These are phyloP conservation scores for Crataegus laevigata DNA, from an alignment of 306 rosid species.

Conservation along the genomic window DNA sequence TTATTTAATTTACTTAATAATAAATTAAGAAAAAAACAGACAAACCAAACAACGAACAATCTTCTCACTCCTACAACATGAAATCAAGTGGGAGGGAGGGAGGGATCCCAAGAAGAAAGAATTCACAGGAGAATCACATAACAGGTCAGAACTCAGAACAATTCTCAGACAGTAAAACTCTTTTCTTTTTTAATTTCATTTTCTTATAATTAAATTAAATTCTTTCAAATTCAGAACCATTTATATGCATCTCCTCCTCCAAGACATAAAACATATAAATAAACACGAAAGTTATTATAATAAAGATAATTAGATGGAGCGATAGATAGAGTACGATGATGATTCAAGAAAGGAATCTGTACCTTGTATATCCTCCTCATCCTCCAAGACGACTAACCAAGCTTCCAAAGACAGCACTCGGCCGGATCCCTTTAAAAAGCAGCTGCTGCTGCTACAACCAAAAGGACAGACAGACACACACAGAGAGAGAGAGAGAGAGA, in stretches of 20 bases:
- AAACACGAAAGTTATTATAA: constrained; percentile 1
- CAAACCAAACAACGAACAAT: neutral
- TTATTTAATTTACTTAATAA: neutral
- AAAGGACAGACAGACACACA: constrained; percentile 4
- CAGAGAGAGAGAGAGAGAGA: constrained; percentile 2
- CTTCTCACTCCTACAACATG: constrained; percentile 2
- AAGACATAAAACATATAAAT: neutral
- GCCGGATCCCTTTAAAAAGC: neutral
- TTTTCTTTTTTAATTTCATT: neutral
- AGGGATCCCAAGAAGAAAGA: constrained; percentile 17
- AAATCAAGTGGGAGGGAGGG: neutral
- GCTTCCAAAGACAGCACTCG: constrained; percentile 5
- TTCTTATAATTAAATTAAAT: neutral
- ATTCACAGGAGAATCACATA: neutral
- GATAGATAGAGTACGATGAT: neutral
- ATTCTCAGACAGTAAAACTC: neutral
- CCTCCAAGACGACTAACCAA: neutral
- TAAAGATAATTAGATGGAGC: neutral
- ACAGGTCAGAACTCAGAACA: neutral
- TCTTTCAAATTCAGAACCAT: neutral
- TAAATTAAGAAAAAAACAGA: neutral
- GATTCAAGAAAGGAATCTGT: neutral
- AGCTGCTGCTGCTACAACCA: neutral
- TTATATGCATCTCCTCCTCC: neutral
- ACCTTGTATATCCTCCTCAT: constrained; percentile 1